Evolutionary conservation across 805 yeast genomes (phyloP).

Genomic region (Candida dajiaensis): DNA sequence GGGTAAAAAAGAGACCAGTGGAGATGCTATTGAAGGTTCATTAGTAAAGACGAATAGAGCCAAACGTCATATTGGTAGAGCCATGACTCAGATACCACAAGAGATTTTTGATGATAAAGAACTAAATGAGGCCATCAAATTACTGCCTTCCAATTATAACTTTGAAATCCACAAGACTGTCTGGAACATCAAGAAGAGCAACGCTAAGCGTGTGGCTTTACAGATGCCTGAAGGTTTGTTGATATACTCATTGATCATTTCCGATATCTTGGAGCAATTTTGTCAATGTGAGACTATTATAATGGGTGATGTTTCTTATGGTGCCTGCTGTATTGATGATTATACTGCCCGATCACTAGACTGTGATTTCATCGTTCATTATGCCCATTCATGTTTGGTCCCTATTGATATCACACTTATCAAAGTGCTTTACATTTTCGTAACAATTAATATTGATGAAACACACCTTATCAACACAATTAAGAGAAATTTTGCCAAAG

Average conservation of each 20-base stretch:
- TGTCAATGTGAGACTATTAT: slow-evolving; percentile 82
- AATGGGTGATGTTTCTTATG: slow-evolving; percentile 98
- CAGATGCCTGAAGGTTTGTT: slow-evolving; percentile 98
- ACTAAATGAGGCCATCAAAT: slow-evolving; percentile 72
- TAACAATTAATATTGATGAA: slow-evolving; percentile 86
- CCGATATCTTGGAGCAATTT: slow-evolving; percentile 90
- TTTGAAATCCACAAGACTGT: slow-evolving; percentile 95
- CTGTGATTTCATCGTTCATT: slow-evolving; percentile 92
- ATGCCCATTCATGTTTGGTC: slow-evolving; percentile 95
- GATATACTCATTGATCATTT: slow-evolving; percentile 80
- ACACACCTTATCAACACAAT: slow-evolving; percentile 74
- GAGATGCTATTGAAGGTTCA: slow-evolving; percentile 15
- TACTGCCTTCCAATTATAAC: slow-evolving; percentile 87
- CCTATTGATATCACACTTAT: slow-evolving; percentile 90
- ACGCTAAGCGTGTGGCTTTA: slow-evolving; percentile 79
- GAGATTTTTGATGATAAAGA: slow-evolving; percentile 78
- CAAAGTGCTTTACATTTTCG: slow-evolving; percentile 92
- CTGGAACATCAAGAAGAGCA: slow-evolving; percentile 77
- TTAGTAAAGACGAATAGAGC: slow-evolving; percentile 22
- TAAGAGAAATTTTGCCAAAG: slow-evolving; percentile 57
- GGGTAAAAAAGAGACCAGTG: slow-evolving; percentile 35
- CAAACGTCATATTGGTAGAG: slow-evolving; percentile 41
- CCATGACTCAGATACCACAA: slow-evolving; percentile 81
- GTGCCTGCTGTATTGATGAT: slow-evolving; percentile 98
- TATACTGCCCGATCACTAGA: slow-evolving; percentile 88